Base-by-base conservation (phyloP, 345 rosid genomes). In the Geranium brycei region DNA sequence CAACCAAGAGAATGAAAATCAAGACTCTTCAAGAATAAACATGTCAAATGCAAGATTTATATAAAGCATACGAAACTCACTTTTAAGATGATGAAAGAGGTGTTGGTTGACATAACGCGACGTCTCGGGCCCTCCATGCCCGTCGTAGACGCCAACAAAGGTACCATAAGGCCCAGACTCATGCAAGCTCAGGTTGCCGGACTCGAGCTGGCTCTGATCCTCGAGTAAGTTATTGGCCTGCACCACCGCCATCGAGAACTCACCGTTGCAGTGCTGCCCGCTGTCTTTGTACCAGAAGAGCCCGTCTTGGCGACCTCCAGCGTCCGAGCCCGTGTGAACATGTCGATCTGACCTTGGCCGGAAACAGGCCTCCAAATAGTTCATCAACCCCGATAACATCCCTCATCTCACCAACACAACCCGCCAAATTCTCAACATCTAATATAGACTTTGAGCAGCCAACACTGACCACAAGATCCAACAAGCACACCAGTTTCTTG, bases 91-190 rank as follows among this genome's bases (percentile, higher is more conserved):
- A 58, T 75, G 70, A 19, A 78, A 78, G 72, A 75, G 79, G 62
- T 78, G 72, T 64, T 72, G 74, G 58, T 75, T 75, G 60, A 78
- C 18, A 38, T 66, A 78, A 23, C 77, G 77, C 0, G 79, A 66
- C 3, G 82, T 68, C 67, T 78, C 79, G 55, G 82, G 82, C 31
- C 79, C 82, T 8, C 79, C 82, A 60, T 78, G 79, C 7, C 82
- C 82, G 67, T 78, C 82, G 31, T 78, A 78, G 28, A 78, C 74
- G 17, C 82, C 82, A 62, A 78, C 75, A 68, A 78, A 75, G 53
- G 79, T 78, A 40, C 79, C 79, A 32, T 19, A 64, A 8, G 77
- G 82, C 4, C 78, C 76, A 41, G 69, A 71, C 56, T 74, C 81
- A 18, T 53, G 60, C 38, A 62, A 51, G 62, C 76, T 71, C 69